Base-by-base conservation (phyloP, 2,329 filamentous ascomycete genomes). In the Amphichorda felina region DNA sequence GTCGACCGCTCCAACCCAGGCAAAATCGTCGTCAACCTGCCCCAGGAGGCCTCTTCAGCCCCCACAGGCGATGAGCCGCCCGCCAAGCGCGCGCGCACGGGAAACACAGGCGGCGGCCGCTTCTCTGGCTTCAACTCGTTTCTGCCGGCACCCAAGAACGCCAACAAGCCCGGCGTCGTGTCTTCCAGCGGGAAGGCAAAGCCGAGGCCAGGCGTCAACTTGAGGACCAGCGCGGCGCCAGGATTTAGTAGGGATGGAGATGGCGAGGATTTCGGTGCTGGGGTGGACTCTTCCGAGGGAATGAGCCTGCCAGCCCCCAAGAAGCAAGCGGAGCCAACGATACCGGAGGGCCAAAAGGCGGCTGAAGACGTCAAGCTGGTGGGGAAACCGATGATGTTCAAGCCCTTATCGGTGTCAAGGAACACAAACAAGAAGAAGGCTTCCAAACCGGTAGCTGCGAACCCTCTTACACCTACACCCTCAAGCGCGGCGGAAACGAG, bases 41-140 rank as follows among this genome's bases (percentile, higher is more conserved):
- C 85, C 3, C 65, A 69, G 18, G 66, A 65, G 18, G 14, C 42
- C 18, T 38, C n/a, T n/a, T n/a, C 39, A 26, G 15, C 44, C 10
- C 25, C 34, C 4, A 33, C 41, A 16, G 36, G 37, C n/a, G 47
- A 50, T 19, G 56, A 51, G 18, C 51, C 79, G 1, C 80, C 82
- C 1, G 67, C 79, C 1, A 94, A 94, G 53, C 78, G 80, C 40
- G 68, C 72, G 14, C 76, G 76, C 34, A 73, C 72, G 28, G 34
- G 38, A 8, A 17, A 21, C 2, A 49, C 47, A 4, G 50, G 57
- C 7, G 71, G 70, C 4, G 75, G 78, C 19, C 69, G 72, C 4
- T 88, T 94, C 48, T 72, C 82, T 35, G 82, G 79, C 3, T 91
- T 95, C 63, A 91, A 89, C 53, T 79, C 86, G 2, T 76, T 94